Evolutionary conservation across 2,329 filamentous ascomycete genomes (phyloP), one percentile per base, ranked within the genome.

Genomic region (Pestalotiopsis sp.): DNA sequence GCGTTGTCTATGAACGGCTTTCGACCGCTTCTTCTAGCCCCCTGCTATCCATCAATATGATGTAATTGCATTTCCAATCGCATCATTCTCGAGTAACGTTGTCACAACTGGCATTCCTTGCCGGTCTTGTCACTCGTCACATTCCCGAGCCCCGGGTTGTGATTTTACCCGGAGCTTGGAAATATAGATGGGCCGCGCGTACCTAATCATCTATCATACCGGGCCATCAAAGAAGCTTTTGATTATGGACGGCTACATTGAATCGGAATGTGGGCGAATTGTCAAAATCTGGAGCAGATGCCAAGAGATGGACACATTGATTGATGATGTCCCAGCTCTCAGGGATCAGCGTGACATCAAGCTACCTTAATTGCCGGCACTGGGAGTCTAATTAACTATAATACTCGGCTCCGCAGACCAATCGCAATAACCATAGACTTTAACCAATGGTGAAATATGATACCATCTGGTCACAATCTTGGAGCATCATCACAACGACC

Each of bases 141-240:
- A 31, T 52, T 52, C 45, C 45, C 14, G 11, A 13, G 12, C 27
- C 57, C 23, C 13, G 57, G 57, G 7, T 23, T 5, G 25, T 27
- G 57, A 31, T 23, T 59, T 59, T 59, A 59, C 57, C 57, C 57
- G 57, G 57, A 31, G 17, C 20, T 59, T 59, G 57, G 57, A 59
- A 59, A 25, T 27, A 59, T 59, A 17, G 6, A 25, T 23, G 14
- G 57, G 57, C 23, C 57, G 57, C 57, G 57, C 57, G 57, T 59
- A 59, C 57, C n/a, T 59, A 59, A 25, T 31, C 27, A 14, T 23
- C 14, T n/a, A 23, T 17, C 13, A 3, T 59, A 59, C 45, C n/a
- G 45, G 45, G 45, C 45, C 20, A 9, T 52, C 45, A 52, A 52
- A 52, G 45, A 52, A 52, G 45, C 45, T 52, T 52, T 20, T 52